Base-by-base conservation (phyloP, 345 rosid species). In the Lagerstroemia speciosa region DNA sequence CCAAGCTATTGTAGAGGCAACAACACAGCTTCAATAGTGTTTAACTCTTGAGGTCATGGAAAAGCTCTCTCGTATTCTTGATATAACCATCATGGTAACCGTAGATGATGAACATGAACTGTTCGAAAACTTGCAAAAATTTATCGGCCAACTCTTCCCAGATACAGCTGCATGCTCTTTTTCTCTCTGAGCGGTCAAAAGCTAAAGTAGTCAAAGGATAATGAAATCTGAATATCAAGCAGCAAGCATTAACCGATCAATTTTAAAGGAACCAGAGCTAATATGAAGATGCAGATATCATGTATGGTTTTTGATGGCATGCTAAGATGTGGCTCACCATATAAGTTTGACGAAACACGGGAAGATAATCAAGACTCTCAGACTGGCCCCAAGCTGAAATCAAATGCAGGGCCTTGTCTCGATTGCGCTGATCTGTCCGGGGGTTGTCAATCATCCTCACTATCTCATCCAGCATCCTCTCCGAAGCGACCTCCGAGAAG, bases 381-480 rank as follows among this genome's bases (percentile, higher is more conserved):
- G 96, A 87, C 74, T 78, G 83, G 38, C 96, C 96, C 94, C 98
- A 87, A 72, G 89, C 92, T 41, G 83, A 75, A 74, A 89, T 82
- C 85, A 89, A 74, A 79, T 89, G 90, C 75, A 76, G 73, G 67
- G 85, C 89, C 80, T 86, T 74, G 32, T 64, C 77, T 62, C 92
- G 75, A 36, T 85, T 89, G 74, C 77, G 84, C 1, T 69, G 70
- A 72, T 87, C 83, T 1, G 83, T 79, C 57, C 78, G 81, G 0
- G 84, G 83, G 58, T 81, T 83, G 71, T 87, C 82, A 43, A 92
- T 82, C 76, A 92, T 79, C 89, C 50, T 86, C 70, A 81, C 88
- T 94, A 92, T 87, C 73, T 92, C 96, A 64, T 92, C 96, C 86
- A 92, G 75, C 70, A 87, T 83, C 57, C 80, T 86, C 81, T 87